phyloP scores from a whole-genome alignment of 192 early-diverging fungal species.

The Ambispora gerdemannii region DNA sequence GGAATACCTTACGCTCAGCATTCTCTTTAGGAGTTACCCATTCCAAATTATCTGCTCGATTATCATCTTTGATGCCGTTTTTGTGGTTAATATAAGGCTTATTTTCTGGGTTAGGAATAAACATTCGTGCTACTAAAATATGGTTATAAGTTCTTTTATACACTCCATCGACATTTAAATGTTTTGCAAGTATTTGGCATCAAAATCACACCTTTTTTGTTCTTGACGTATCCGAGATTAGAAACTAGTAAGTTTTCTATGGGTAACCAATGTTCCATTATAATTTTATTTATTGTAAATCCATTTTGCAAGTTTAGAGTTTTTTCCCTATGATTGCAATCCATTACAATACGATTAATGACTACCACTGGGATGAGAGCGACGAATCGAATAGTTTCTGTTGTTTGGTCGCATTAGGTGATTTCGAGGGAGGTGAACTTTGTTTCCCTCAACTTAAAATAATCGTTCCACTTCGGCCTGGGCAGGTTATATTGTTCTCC shows the following conservation, averaged over 20 bases:
- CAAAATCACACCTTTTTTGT: constrained; percentile 3
- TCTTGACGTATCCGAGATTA: too few species aligned
- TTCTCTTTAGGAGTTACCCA: constrained; percentile 3
- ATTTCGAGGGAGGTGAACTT: constrained; percentile 19
- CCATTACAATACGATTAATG: constrained; percentile 19
- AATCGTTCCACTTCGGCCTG: not conserved
- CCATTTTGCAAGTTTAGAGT: too few species aligned
- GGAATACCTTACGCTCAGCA: not conserved
- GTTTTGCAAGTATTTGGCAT: not conserved
- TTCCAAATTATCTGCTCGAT: constrained; percentile 4
- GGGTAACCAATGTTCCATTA: constrained; percentile 7
- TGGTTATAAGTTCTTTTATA: too few species aligned
- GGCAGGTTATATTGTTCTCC: constrained; percentile 3
- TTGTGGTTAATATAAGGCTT: too few species aligned
- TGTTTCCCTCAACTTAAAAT: constrained; percentile 16
- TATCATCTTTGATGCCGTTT: not conserved
- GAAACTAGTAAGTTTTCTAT: not conserved
- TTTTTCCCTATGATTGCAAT: constrained; percentile 22
- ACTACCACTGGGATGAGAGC: constrained; percentile 8
- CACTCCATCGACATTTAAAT: too few species aligned
- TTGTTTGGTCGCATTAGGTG: too few species aligned
- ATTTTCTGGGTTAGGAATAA: too few species aligned
- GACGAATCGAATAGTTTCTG: constrained; percentile 15
- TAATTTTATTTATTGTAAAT: too few species aligned
- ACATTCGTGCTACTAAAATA: too few species aligned